phyloP scores from a whole-genome alignment of 2,329 filamentous ascomycete genomes.

The Fusarium ramigenum region DNA sequence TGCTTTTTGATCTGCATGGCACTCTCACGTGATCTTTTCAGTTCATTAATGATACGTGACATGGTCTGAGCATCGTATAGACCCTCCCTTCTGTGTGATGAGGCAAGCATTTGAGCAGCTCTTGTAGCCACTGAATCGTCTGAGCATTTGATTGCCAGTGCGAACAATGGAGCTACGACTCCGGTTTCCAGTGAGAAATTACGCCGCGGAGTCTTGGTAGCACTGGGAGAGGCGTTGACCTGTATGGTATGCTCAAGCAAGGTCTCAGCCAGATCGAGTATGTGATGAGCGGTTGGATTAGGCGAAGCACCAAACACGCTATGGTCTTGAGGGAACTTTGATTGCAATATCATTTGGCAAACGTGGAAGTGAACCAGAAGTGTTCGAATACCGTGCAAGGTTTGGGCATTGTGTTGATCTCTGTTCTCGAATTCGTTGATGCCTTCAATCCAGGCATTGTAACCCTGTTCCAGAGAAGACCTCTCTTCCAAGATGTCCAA shows the following conservation, averaged over 20 bases:
- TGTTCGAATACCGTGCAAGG: background rate
- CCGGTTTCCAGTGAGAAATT: constrained; percentile 32
- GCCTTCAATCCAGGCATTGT: background rate
- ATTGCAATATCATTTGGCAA: constrained; percentile 16
- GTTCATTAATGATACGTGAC: background rate
- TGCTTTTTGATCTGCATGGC: background rate
- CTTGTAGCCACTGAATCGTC: constrained; percentile 9
- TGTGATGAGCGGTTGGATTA: constrained; percentile 1
- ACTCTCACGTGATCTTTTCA: background rate
- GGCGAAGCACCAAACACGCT: constrained; percentile 13
- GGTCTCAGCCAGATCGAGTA: constrained; percentile 7
- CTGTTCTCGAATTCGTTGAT: background rate
- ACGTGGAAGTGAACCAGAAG: constrained; percentile 15
- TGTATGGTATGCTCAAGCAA: background rate
- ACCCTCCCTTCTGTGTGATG: constrained; percentile 21
- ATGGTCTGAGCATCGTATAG: constrained; percentile 27
- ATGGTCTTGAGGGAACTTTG: constrained; percentile 10
- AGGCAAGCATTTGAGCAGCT: constrained; percentile 12
- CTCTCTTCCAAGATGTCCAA: constrained; percentile 7
- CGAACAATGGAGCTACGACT: constrained; percentile 25
- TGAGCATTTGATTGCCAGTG: constrained; percentile 29
- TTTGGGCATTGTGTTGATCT: background rate
- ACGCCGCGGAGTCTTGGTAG: constrained; percentile 11
- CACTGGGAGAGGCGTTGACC: background rate
- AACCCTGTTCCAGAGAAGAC: background rate